Conservation (phyloP, 805 yeast species). For the Yamadazyma sp. region DNA sequence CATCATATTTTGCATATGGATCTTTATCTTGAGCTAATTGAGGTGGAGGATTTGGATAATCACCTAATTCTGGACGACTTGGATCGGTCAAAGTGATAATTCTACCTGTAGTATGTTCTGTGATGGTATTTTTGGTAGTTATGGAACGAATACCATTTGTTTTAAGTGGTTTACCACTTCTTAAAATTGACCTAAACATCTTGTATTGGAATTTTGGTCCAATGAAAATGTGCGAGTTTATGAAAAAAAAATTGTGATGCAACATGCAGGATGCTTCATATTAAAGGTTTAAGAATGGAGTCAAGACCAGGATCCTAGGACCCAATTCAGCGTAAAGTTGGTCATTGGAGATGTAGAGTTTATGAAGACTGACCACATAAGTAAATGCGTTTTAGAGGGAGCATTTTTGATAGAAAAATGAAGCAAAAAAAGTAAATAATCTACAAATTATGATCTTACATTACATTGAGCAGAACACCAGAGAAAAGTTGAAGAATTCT, state of each 20-base stretch:
- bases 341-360: no score
- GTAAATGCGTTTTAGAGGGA: no score
- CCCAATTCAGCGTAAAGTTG: no score
- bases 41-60: conserved; percentile 61
- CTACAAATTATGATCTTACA: no score
- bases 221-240: conserved; percentile 9
- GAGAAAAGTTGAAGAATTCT: no score
- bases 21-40: conserved; percentile 62
- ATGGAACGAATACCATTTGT: conserved; percentile 15
- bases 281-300: no score
- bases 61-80: conserved; percentile 43
- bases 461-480: no score
- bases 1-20: conserved; percentile 74
- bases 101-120: conserved; percentile 39
- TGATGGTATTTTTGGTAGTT: conserved; percentile 36
- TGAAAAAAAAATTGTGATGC: neutral
- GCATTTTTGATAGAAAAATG: no score
- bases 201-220: conserved; percentile 5
- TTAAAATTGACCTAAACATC: conserved; percentile 6
- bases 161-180: neutral
- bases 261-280: no score
- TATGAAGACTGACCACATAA: conserved; percentile 1
- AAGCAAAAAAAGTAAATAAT: no score
- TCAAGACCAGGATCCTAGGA: no score
- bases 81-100: conserved; percentile 41